Conservation (phyloP, 768 basidiomycete species). For the Pisolithus tinctorius region DNA sequence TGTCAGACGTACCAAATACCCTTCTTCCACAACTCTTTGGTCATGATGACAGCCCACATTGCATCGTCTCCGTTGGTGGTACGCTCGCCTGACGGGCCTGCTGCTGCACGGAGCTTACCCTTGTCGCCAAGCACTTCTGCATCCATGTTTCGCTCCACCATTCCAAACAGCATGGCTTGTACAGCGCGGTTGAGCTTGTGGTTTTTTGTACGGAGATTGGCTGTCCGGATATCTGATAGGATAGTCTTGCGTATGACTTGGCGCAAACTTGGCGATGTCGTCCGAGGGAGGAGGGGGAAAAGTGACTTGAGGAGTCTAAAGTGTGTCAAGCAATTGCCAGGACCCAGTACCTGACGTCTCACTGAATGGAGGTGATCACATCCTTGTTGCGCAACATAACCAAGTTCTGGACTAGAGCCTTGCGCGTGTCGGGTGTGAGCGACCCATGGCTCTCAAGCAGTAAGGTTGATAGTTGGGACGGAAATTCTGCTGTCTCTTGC, state of each 20-base stretch:
- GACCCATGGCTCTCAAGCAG: conserved; percentile 73
- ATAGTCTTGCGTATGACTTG: conserved; percentile 89
- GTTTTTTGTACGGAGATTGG: conserved; percentile 83
- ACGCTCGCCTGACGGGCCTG: conserved; percentile 32
- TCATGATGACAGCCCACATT: conserved; percentile 94
- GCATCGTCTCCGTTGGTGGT: conserved; percentile 69
- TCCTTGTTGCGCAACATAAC: conserved; percentile 92
- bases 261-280: conserved; percentile 78
- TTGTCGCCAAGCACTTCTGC: conserved; percentile 79
- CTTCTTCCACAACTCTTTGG: conserved; percentile 92
- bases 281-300: conserved; percentile 94
- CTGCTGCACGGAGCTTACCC: conserved; percentile 54
- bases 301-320: conserved; percentile 78
- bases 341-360: conserved; percentile 20
- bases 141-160: conserved; percentile 91
- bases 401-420: conserved; percentile 80
- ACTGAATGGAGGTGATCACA: conserved; percentile 91
- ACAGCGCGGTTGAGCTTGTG: conserved; percentile 95
- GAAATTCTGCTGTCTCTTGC: conserved; percentile 80
- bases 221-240: conserved; percentile 85
- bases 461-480: conserved; percentile 69
- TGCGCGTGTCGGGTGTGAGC: conserved; percentile 75
- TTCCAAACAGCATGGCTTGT: conserved; percentile 91
- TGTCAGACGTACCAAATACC: conserved; percentile 60
- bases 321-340: conserved; percentile 3